Evolutionary conservation across 1,284 basidiomycete genomes (phyloP), one percentile per base, ranked within the genome.

Genomic region (Rhodotorula sp.): DNA sequence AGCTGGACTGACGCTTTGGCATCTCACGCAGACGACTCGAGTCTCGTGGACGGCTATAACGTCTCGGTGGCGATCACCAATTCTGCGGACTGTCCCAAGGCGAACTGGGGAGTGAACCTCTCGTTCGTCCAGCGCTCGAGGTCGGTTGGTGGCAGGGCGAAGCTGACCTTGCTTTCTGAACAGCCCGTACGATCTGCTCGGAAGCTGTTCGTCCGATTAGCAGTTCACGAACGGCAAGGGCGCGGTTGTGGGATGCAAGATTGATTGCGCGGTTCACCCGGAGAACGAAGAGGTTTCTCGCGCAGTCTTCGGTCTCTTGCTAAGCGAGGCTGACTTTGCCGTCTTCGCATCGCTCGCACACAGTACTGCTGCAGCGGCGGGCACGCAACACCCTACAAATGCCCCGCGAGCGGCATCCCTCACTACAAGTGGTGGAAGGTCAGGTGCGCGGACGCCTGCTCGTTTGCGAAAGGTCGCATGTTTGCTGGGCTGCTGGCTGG

Each of bases 341-440:
- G n/a, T 28, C 3, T 13, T 1, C 9, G 22, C 4, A 5, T 13
- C 31, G 18, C n/a, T n/a, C n/a, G n/a, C n/a, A n/a, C n/a, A n/a
- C 56, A 63, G 58, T 68, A 68, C 28, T 68, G 67, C 52, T 68
- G 67, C 34, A 28, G n/a, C 13, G 67, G 62, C 18, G 67, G 40
- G 0, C 52, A 64, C 47, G n/a, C 30, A 1, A 55, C 30, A 4
- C 57, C 57, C 5, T 62, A 37, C 5, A 51, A 28, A 20, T 68
- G 67, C 13, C 67, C 67, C 4, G 4, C 31, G 3, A 30, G n/a
- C 5, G 46, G 20, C 8, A 59, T 68, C 26, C 54, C 59, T 1
- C n/a, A 61, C 34, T 51, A 60, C 46, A 28, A 44, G 31, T 62
- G 65, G 59, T 51, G 53, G 46, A 65, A 60, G 24, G 18, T 47